Evolutionary conservation across 2,329 filamentous ascomycete species (phyloP), one percentile per base, ranked within the genome.

Genomic region (Apiospora aurea): DNA sequence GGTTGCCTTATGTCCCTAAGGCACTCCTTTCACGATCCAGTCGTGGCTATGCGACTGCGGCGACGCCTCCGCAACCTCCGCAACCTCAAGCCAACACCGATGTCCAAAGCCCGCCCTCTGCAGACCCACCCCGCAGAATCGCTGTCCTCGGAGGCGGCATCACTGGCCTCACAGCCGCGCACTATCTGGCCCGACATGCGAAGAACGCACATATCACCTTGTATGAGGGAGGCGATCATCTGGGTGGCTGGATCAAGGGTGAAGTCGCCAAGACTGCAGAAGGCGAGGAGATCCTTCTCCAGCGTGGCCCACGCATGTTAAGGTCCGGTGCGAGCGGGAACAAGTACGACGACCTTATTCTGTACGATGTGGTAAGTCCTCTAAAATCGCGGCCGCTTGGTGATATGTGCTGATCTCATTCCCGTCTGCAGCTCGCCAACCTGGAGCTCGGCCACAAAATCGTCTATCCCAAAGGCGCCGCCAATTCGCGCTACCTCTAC

Each of bases 211-310:
- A 90, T 69, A 91, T 99, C 77, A 96, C 93, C 0, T 79, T 99
- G 13, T 97, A 94, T 81, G 96, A 99, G 81, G 88, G 88, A 26
- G 88, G 86, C 41, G 80, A 88, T 29, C 87, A 90, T 26, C 81
- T 96, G 0, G 96, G 96, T 61, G 96, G 96, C 66, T 98, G 95
- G 95, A 85, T 98, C 53, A 84, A 90, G 74, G 94, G 93, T 1
- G 87, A 91, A 75, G 84, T 83, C 69, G 85, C 93, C 16, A 81
- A 88, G 1, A 88, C 93, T 18, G 80, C 83, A 5, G 86, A 87
- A 49, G 86, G 87, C 29, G 82, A 87, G 68, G 81, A 78, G 3
- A 88, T 97, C 46, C 82, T 93, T 41, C 94, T 98, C 78, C 96
- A 99, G 83, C 89, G 90, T 75, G 96, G 96, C 0, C 94, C 96